Evolutionary conservation across 2,329 filamentous ascomycete genomes (phyloP).

Genomic region (Neurospora sp.): DNA sequence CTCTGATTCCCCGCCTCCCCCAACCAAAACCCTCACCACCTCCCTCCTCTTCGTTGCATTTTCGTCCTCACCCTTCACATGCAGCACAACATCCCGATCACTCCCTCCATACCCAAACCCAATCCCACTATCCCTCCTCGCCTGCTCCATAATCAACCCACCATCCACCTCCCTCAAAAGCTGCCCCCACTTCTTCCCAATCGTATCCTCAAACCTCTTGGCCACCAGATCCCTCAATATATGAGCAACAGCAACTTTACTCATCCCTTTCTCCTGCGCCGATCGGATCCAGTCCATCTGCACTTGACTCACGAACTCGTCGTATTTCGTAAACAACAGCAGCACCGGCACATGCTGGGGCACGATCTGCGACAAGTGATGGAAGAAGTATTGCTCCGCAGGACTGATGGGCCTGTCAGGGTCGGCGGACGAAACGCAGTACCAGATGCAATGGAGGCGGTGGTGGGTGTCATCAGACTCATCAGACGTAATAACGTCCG

Average conservation of each 20-base stretch:
- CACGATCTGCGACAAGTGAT: conserved; percentile 1
- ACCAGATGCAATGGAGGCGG: conserved; percentile 17
- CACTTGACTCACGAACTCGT: conserved; percentile 16
- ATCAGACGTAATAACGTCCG: too few species aligned
- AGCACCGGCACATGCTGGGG: conserved; percentile 11
- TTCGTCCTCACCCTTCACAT: background rate
- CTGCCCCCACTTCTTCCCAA: conserved; percentile 14
- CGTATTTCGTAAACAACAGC: conserved; percentile 18
- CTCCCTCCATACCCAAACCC: background rate
- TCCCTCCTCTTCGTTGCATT: background rate
- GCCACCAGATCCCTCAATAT: conserved; percentile 14
- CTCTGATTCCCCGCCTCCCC: background rate
- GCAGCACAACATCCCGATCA: background rate
- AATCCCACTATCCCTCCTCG: background rate
- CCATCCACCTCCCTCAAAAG: conserved; percentile 2
- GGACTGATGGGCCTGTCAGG: conserved; percentile 4
- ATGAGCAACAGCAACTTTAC: conserved; percentile 16
- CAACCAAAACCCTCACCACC: background rate
- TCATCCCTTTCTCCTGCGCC: conserved; percentile 10
- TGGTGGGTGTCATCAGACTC: background rate
- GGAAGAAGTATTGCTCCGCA: conserved; percentile 15
- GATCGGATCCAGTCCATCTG: conserved; percentile 13
- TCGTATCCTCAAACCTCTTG: conserved; percentile 14
- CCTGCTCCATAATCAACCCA: background rate
- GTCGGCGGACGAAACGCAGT: conserved; percentile 17